Conservation (phyloP, 1,284 basidiomycete genomes). For the Puccinia horiana region DNA sequence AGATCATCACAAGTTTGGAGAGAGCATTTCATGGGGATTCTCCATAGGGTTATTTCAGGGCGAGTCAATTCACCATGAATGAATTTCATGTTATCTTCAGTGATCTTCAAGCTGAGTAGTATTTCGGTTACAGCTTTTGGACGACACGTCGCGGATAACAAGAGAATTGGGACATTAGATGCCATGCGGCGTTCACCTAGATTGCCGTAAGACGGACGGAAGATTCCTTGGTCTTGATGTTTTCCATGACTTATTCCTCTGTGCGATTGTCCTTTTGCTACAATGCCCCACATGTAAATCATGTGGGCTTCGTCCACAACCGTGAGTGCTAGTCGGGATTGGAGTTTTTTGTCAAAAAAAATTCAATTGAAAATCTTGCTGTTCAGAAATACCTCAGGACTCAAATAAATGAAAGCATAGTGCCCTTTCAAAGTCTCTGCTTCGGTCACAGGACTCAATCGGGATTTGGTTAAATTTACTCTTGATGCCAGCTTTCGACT, state of each 20-base stretch:
- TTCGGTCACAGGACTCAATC: too few relatives aligned
- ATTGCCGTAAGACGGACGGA: conserved; percentile 21
- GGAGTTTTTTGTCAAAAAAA: neutral
- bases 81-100: neutral
- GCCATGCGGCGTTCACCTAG: neutral
- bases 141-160: conserved; percentile 10
- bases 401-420: neutral
- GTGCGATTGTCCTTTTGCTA: neutral
- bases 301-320: neutral
- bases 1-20: neutral
- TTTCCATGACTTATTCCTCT: neutral
- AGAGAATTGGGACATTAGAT: neutral
- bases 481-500: neutral
- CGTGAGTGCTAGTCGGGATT: neutral
- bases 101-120: too few relatives aligned
- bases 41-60: neutral
- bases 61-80: neutral
- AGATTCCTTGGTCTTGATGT: neutral
- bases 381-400: neutral
- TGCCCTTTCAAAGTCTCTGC: too few relatives aligned
- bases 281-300: neutral
- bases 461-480: too few relatives aligned
- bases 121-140: neutral
- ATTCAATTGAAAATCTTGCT: neutral
- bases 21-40: neutral